These are phyloP conservation scores for Ganoderma lucidum DNA, from an alignment of 1,284 basidiomycete genomes.

Conservation along the genomic window DNA sequence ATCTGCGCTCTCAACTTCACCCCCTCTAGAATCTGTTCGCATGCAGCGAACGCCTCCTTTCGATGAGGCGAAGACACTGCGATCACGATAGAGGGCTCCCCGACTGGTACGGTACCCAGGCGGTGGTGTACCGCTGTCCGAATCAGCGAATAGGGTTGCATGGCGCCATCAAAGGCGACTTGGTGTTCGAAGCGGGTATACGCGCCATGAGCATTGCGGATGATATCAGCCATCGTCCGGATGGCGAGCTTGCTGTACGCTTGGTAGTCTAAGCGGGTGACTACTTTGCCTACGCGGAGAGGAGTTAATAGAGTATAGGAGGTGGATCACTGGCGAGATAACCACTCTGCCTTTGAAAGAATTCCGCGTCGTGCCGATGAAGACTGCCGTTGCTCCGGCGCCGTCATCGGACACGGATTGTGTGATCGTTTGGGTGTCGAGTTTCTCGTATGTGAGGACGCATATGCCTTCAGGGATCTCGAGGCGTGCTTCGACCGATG, in stretches of 20 bases:
- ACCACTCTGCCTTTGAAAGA: slow-evolving; percentile 58
- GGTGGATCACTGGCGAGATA: not conserved
- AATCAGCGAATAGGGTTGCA: slow-evolving; percentile 48
- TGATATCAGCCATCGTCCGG: slow-evolving; percentile 76
- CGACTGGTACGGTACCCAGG: slow-evolving; percentile 81
- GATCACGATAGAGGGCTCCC: slow-evolving; percentile 84
- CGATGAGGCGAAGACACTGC: slow-evolving; percentile 89
- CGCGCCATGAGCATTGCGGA: slow-evolving; percentile 54
- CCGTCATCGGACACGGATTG: slow-evolving; percentile 65
- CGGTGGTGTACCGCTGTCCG: slow-evolving; percentile 77
- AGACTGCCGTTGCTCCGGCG: slow-evolving; percentile 78
- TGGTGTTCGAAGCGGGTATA: slow-evolving; percentile 55
- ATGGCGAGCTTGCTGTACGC: slow-evolving; percentile 86
- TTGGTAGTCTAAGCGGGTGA: slow-evolving; percentile 82
- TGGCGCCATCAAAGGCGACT: slow-evolving; percentile 35
- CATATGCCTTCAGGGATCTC: slow-evolving; percentile 60
- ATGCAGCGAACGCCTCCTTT: slow-evolving; percentile 81
- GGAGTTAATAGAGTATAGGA: not conserved
- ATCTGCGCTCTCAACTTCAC: slow-evolving; percentile 86
- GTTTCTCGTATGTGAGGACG: slow-evolving; percentile 63
- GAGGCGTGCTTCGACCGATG: slow-evolving; percentile 57
- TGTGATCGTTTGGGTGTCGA: slow-evolving; percentile 66
- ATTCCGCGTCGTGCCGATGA: slow-evolving; percentile 78
- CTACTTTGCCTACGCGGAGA: slow-evolving; percentile 63
- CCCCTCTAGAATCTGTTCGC: slow-evolving; percentile 84